Conservation (phyloP, 805 yeast genomes). For the Saccharomycopsis amapae region DNA sequence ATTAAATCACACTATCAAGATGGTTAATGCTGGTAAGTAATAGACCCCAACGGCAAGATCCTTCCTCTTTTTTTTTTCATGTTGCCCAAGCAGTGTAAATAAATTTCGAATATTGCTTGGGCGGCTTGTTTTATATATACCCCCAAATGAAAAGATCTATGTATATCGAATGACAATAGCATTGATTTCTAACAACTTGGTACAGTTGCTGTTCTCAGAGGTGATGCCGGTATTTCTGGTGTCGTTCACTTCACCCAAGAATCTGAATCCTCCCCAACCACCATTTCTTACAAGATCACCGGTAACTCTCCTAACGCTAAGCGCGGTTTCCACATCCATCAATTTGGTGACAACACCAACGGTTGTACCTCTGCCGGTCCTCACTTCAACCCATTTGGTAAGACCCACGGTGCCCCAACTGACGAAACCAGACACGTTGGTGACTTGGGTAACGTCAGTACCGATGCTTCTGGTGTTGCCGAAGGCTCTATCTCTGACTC, state of each 20-base stretch:
- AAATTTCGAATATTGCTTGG: neutral
- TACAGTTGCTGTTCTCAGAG: constrained; percentile 89
- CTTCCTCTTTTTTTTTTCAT: no score
- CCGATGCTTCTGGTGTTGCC: constrained; percentile 85
- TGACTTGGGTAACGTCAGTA: constrained; percentile 89
- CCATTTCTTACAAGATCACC: constrained; percentile 76
- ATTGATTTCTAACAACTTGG: neutral
- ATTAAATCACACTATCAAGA: no score
- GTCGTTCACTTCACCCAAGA: constrained; percentile 80
- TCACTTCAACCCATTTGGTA: constrained; percentile 87
- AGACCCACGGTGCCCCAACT: constrained; percentile 88
- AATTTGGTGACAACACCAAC: constrained; percentile 98
- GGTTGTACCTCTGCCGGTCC: constrained; percentile 99
- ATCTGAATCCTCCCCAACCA: constrained; percentile 74
- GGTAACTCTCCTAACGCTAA: constrained; percentile 85
- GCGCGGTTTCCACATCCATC: constrained; percentile 97
- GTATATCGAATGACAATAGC: neutral
- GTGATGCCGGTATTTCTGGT: constrained; percentile 88
- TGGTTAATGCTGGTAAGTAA: constrained; percentile 29
- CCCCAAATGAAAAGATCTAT: neutral
- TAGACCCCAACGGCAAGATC: no score
- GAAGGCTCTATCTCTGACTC: constrained; percentile 80
- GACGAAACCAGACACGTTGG: constrained; percentile 84
- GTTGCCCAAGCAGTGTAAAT: no score
- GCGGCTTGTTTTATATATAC: neutral